phyloP scores from a whole-genome alignment of 805 yeast genomes.

The Metschnikowia baotianmanensis region DNA sequence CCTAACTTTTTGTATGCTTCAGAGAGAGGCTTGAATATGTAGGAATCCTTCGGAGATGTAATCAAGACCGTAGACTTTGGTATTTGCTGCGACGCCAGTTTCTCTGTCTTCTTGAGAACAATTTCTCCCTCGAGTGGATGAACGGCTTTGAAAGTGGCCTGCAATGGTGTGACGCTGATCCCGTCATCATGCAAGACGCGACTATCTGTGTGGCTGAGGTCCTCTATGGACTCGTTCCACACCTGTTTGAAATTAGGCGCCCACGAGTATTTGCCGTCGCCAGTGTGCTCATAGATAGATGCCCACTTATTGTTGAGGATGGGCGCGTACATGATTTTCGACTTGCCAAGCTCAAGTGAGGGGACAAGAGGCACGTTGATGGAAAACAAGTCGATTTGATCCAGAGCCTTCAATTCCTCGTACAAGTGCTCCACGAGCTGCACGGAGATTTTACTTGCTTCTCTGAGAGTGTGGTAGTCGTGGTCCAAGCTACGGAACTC shows the following conservation, averaged over 20 bases:
- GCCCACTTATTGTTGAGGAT: conserved; percentile 80
- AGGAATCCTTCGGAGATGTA: conserved; percentile 37
- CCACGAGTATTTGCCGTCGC: conserved; percentile 61
- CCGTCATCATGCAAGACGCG: conserved; percentile 63
- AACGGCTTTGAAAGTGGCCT: conserved; percentile 66
- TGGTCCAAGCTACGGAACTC: conserved; percentile 64
- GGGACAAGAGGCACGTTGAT: conserved; percentile 78
- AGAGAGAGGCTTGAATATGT: conserved; percentile 42
- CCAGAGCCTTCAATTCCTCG: conserved; percentile 50
- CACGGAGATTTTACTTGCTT: conserved; percentile 69
- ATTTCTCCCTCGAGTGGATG: conserved; percentile 57
- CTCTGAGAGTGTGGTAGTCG: conserved; percentile 46
- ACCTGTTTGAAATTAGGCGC: conserved; percentile 74
- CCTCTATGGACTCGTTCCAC: conserved; percentile 46
- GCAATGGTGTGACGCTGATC: conserved; percentile 54
- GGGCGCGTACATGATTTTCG: conserved; percentile 73
- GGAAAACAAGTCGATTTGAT: conserved; percentile 67
- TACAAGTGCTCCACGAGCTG: conserved; percentile 59
- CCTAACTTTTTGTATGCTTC: conserved; percentile 32
- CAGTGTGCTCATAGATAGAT: conserved; percentile 48
- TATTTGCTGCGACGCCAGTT: too few relatives aligned
- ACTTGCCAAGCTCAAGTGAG: conserved; percentile 47
- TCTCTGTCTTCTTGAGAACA: too few relatives aligned
- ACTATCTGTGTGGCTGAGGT: conserved; percentile 59
- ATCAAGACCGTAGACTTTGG: conserved; percentile 31